These are phyloP conservation scores for Notholithocarpus densiflorus DNA, from an alignment of 306 rosid genomes.

Conservation along the genomic window DNA sequence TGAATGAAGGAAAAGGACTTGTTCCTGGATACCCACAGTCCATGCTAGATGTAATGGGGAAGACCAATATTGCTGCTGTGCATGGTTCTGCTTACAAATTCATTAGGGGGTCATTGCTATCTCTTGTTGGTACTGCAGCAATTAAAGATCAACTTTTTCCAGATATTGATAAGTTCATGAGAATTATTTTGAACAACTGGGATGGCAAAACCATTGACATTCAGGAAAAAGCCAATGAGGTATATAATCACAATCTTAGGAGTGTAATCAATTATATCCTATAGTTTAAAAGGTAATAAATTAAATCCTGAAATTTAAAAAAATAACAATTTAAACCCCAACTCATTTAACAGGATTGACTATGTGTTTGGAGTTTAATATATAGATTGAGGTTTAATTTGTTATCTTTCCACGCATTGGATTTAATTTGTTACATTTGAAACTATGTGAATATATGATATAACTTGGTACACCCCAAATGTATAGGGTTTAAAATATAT, in stretches of 20 bases:
- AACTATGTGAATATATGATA: too few relatives aligned
- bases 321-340: too few relatives aligned
- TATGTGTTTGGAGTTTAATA: too few relatives aligned
- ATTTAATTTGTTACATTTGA: too few relatives aligned
- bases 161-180: slow-evolving; percentile 50
- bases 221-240: slow-evolving; percentile 73
- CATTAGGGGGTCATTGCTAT: slow-evolving; percentile 58
- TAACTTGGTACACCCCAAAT: too few relatives aligned
- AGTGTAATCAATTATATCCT: too few relatives aligned
- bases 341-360: too few relatives aligned
- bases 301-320: too few relatives aligned
- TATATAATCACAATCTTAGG: neutral
- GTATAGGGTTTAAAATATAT: too few relatives aligned
- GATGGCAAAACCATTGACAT: slow-evolving; percentile 46
- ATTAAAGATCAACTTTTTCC: slow-evolving; percentile 50
- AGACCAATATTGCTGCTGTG: slow-evolving; percentile 66
- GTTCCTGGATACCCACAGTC: slow-evolving; percentile 82
- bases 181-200: slow-evolving; percentile 46
- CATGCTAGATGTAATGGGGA: slow-evolving; percentile 63
- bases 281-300: too few relatives aligned
- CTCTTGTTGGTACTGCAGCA: slow-evolving; percentile 46
- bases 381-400: too few relatives aligned
- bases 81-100: slow-evolving; percentile 64
- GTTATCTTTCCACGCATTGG: too few relatives aligned
- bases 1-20: slow-evolving; percentile 70